These are phyloP conservation scores for Talaromyces stipitatus DNA, from an alignment of 495 filamentous ascomycete species.

Conservation along the genomic window DNA sequence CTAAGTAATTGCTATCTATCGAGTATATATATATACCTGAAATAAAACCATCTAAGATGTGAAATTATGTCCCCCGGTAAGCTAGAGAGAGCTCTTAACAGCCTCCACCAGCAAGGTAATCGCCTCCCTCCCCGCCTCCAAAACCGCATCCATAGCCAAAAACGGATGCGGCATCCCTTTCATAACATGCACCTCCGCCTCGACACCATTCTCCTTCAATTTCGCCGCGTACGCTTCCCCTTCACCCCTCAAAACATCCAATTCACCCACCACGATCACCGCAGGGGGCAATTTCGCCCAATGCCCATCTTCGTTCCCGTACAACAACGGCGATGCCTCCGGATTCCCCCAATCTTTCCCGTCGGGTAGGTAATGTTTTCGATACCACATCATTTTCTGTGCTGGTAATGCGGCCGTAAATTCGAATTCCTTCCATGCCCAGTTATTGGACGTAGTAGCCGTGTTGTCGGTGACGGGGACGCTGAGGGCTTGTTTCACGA, in stretches of 20 bases:
- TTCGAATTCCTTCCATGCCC: constrained; percentile 42
- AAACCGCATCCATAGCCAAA: constrained; percentile 50
- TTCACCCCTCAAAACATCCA: constrained; percentile 47
- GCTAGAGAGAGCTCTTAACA: constrained; percentile 18
- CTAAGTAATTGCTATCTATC: background rate
- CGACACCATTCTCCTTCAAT: constrained; percentile 42
- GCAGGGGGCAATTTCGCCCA: constrained; percentile 43
- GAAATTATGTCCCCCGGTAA: too few species aligned
- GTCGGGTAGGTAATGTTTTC: constrained; percentile 47
- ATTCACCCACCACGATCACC: constrained; percentile 46
- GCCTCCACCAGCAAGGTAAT: constrained; percentile 49
- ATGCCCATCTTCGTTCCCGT: constrained; percentile 21
- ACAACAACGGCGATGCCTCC: constrained; percentile 49
- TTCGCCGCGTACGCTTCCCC: constrained; percentile 42
- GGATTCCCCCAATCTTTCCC: constrained; percentile 35
- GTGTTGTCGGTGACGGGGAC: constrained; percentile 55
- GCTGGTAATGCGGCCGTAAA: constrained; percentile 43
- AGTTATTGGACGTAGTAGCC: constrained; percentile 33
- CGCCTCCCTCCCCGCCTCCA: constrained; percentile 44
- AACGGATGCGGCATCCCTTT: constrained; percentile 57
- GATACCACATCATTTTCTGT: constrained; percentile 52
- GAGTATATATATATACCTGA: background rate
- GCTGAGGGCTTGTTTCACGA: constrained; percentile 44
- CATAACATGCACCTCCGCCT: constrained; percentile 49
- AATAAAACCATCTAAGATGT: background rate